A percentile compares a stretch with the other conserved stretches of the same genome.
phyloP scores from a whole-genome alignment of 2,329 filamentous ascomycete genomes.

The Hypoxylon sp. region DNA sequence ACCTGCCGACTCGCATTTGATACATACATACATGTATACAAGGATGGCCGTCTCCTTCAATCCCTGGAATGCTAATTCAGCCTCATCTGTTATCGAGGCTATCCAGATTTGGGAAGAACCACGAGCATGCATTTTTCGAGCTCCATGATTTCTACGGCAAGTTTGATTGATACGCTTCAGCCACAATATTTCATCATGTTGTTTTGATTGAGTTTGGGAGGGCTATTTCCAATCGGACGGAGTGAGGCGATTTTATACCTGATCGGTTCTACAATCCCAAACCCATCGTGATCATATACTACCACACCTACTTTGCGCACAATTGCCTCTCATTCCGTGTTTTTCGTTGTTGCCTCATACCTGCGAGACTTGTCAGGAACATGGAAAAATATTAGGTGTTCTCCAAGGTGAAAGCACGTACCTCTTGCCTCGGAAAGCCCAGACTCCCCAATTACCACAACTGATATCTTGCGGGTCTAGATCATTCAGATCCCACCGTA shows the following conservation, averaged over 20 bases:
- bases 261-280: neutral
- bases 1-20: conserved; percentile 22
- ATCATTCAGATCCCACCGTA: conserved; percentile 97
- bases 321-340: conserved; percentile 48
- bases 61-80: conserved; percentile 18
- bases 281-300: conserved; percentile 9
- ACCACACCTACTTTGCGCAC: conserved; percentile 7
- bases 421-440: conserved; percentile 98
- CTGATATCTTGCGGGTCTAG: conserved; percentile 93
- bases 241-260: conserved; percentile 26
- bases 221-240: conserved; percentile 6
- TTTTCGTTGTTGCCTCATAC: conserved; percentile 73
- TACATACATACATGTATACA: no score
- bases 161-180: neutral
- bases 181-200: neutral
- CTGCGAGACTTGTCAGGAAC: conserved; percentile 56
- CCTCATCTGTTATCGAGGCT: conserved; percentile 26
- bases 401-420: conserved; percentile 59
- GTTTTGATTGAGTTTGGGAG: conserved; percentile 1
- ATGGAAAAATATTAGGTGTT: neutral
- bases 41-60: conserved; percentile 27
- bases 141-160: neutral
- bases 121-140: neutral
- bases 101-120: neutral
- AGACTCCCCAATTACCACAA: conserved; percentile 96